A percentile compares a stretch with the other conserved stretches of the same genome.
These are phyloP conservation scores for Pleurotus platypus DNA, from an alignment of 768 basidiomycete genomes.

Conservation along the genomic window DNA sequence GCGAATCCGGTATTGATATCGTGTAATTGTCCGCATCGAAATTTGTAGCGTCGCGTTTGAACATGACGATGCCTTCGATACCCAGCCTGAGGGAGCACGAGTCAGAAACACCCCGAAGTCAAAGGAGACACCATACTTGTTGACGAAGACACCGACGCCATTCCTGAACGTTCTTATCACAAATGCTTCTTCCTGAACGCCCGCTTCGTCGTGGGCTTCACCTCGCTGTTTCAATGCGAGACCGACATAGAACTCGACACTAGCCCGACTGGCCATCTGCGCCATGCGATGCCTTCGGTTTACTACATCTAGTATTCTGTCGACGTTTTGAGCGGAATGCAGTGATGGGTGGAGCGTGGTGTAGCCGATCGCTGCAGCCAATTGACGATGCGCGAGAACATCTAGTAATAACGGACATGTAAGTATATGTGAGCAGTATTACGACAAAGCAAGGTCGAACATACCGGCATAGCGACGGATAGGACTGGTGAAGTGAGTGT, in stretches of 20 bases:
- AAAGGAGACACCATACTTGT: conserved; percentile 56
- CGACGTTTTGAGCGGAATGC: conserved; percentile 86
- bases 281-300: conserved; percentile 94
- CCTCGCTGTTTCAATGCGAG: conserved; percentile 77
- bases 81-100: conserved; percentile 62
- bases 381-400: conserved; percentile 90
- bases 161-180: conserved; percentile 94
- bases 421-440: not conserved
- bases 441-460: conserved; percentile 13
- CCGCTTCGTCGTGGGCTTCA: conserved; percentile 32
- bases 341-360: conserved; percentile 80
- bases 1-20: conserved; percentile 58
- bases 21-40: conserved; percentile 93
- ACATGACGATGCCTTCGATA: conserved; percentile 90
- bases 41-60: conserved; percentile 76
- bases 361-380: conserved; percentile 85
- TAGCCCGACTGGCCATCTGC: conserved; percentile 95
- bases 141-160: conserved; percentile 95
- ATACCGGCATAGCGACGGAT: conserved; percentile 92
- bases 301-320: conserved; percentile 79
- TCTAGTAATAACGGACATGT: conserved; percentile 39
- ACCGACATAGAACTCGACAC: conserved; percentile 97
- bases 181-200: conserved; percentile 79
- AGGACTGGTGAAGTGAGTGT: conserved; percentile 98
- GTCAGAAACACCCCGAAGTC: not conserved